phyloP scores from a whole-genome alignment of 352 stramenopile species.

The Globisporangium megalacanthum region DNA sequence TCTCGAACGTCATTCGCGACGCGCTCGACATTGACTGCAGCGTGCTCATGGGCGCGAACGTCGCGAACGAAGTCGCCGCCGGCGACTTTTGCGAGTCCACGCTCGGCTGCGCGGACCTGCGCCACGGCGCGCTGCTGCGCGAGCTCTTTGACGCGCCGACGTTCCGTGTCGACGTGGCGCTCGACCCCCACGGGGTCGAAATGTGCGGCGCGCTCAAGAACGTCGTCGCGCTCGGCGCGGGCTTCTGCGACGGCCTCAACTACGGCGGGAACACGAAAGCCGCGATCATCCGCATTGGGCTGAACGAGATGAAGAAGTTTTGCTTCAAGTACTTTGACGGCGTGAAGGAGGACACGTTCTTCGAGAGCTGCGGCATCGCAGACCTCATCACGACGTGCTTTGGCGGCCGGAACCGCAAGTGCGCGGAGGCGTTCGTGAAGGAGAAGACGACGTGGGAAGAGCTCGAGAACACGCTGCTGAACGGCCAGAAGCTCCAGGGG shows the following conservation, averaged over 20 bases:
- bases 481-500: conserved; percentile 97
- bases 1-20: conserved; percentile 87
- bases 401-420: conserved; percentile 95
- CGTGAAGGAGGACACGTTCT: conserved; percentile 92
- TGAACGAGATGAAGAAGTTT: conserved; percentile 95
- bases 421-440: conserved; percentile 92
- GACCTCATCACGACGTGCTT: conserved; percentile 99
- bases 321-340: conserved; percentile 93
- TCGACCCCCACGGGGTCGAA: conserved; percentile 93
- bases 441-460: conserved; percentile 78
- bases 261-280: conserved; percentile 97
- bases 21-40: conserved; percentile 83
- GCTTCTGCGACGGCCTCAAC: conserved; percentile 94
- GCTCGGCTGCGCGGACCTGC: conserved; percentile 83
- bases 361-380: conserved; percentile 95
- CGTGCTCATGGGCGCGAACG: conserved; percentile 97
- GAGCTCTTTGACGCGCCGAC: conserved; percentile 77
- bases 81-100: conserved; percentile 97
- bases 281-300: conserved; percentile 93
- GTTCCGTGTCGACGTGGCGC: conserved; percentile 93
- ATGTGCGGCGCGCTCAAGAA: conserved; percentile 97
- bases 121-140: conserved; percentile 56
- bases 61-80: conserved; percentile 94
- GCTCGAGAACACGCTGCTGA: conserved; percentile 93
- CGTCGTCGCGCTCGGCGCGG: conserved; percentile 95